phyloP scores from a whole-genome alignment of 805 yeast species.

The Hanseniaspora pseudoguilliermondii region DNA sequence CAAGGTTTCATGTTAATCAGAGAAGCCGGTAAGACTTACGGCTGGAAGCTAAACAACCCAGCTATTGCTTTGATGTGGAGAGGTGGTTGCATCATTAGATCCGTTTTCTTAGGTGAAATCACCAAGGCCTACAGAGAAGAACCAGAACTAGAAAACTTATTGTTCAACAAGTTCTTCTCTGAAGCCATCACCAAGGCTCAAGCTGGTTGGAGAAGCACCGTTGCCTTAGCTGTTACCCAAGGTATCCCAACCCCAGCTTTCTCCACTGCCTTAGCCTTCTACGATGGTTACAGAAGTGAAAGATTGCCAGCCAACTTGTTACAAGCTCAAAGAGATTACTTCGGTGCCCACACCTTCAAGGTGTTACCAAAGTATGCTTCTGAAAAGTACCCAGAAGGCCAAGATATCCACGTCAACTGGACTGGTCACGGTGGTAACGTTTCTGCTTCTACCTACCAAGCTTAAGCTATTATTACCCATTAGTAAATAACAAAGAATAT shows the following conservation, averaged over 20 bases:
- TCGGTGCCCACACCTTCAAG: conserved; percentile 98
- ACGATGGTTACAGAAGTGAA: conserved; percentile 96
- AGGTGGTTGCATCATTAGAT: conserved; percentile 99
- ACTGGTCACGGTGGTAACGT: conserved; percentile 98
- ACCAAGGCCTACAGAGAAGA: conserved; percentile 89
- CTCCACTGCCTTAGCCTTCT: conserved; percentile 92
- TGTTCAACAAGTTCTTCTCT: conserved; percentile 90
- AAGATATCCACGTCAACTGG: conserved; percentile 95
- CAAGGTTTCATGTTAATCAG: conserved; percentile 99
- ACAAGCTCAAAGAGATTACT: conserved; percentile 99
- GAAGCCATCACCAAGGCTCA: conserved; percentile 88
- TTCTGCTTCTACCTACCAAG: conserved; percentile 87
- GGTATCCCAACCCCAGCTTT: conserved; percentile 98
- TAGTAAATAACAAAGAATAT: not conserved
- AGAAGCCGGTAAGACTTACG: conserved; percentile 94
- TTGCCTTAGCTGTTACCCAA: conserved; percentile 60
- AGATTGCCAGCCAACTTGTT: conserved; percentile 92
- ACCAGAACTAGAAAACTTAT: conserved; percentile 88
- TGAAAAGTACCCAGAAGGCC: conserved; percentile 61
- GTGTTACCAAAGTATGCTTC: conserved; percentile 78
- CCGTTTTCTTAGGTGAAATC: conserved; percentile 94
- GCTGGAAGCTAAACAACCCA: conserved; percentile 95
- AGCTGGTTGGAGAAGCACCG: conserved; percentile 84
- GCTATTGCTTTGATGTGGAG: conserved; percentile 99
- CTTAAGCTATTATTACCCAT: conserved; percentile 33